phyloP scores from a whole-genome alignment of 371 early-diverging fungal species.

The Rhizopus delemar region DNA sequence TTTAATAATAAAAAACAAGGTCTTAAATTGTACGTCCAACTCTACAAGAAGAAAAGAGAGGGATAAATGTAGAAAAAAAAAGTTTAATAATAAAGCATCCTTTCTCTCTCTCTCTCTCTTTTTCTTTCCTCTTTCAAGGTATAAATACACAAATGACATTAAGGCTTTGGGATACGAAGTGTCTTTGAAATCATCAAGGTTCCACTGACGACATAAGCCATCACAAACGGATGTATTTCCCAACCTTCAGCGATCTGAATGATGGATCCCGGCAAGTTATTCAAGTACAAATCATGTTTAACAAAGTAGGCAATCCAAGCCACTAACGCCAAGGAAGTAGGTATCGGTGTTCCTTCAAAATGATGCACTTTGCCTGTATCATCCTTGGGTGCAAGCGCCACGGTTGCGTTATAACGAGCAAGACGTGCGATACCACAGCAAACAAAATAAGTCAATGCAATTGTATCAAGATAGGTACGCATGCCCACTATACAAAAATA shows the following conservation, averaged over 20 bases:
- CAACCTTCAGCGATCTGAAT: conserved; percentile 44
- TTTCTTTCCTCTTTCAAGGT: too few relatives aligned
- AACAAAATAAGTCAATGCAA: conserved; percentile 82
- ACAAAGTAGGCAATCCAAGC: conserved; percentile 72
- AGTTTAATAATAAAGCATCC: background rate
- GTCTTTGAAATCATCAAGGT: conserved; percentile 80
- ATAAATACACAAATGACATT: background rate
- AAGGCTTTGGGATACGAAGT: conserved; percentile 68
- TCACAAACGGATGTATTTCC: conserved; percentile 75
- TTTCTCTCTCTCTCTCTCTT: background rate
- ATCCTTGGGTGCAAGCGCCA: conserved; percentile 78
- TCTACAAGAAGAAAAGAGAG: too few relatives aligned
- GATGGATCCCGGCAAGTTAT: conserved; percentile 49
- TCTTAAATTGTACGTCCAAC: too few relatives aligned
- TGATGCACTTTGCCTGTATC: conserved; percentile 73
- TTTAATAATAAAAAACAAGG: too few relatives aligned
- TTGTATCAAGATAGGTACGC: conserved; percentile 77
- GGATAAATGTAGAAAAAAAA: too few relatives aligned
- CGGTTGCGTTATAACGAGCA: conserved; percentile 88
- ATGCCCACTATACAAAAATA: conserved; percentile 62
- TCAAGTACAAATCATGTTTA: conserved; percentile 51
- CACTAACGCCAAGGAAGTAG: conserved; percentile 73
- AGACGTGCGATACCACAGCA: conserved; percentile 87
- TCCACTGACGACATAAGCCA: conserved; percentile 78
- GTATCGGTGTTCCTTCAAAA: conserved; percentile 94